A percentile compares a stretch with the other conserved stretches of the same genome.
phyloP scores from a whole-genome alignment of 495 filamentous ascomycete genomes.

The Podospora pseudopauciseta region DNA sequence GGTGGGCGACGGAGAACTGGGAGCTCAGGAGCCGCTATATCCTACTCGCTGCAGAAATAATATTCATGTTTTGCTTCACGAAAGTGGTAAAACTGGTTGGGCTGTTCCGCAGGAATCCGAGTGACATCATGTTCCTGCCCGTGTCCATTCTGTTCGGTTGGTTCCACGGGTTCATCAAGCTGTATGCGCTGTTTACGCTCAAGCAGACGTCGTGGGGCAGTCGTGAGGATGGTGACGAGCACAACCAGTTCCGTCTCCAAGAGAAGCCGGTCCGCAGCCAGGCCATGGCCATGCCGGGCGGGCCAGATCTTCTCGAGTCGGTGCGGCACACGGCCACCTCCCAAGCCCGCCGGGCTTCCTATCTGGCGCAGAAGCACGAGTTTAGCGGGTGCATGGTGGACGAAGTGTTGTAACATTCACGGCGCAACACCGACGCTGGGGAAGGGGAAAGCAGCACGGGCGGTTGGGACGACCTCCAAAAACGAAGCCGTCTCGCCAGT shows the following conservation, averaged over 20 bases:
- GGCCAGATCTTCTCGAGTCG: slow-evolving; percentile 27
- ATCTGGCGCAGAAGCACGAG: slow-evolving; percentile 19
- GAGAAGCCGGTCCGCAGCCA: slow-evolving; percentile 46
- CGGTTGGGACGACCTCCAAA: neutral
- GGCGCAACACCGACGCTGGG: neutral
- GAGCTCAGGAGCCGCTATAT: slow-evolving; percentile 36
- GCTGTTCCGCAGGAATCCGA: slow-evolving; percentile 67
- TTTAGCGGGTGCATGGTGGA: slow-evolving; percentile 10
- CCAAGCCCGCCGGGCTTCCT: slow-evolving; percentile 19
- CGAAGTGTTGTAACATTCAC: slow-evolving; percentile 11
- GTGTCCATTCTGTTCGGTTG: slow-evolving; percentile 76
- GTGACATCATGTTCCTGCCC: slow-evolving; percentile 64
- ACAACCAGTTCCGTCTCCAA: slow-evolving; percentile 56
- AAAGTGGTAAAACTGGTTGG: slow-evolving; percentile 75
- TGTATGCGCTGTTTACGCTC: slow-evolving; percentile 67
- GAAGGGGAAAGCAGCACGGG: neutral
- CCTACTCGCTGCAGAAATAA: slow-evolving; percentile 50
- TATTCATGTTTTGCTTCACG: slow-evolving; percentile 55
- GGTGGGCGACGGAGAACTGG: slow-evolving; percentile 47
- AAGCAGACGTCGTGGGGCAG: slow-evolving; percentile 71
- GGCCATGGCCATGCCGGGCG: slow-evolving; percentile 45
- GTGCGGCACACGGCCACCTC: slow-evolving; percentile 14
- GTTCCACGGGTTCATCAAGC: slow-evolving; percentile 72
- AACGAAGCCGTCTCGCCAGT: slow-evolving; percentile 1
- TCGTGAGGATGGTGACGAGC: slow-evolving; percentile 61